phyloP scores from a whole-genome alignment of 2,329 filamentous ascomycete species.

The Aplosporella prunicola region DNA sequence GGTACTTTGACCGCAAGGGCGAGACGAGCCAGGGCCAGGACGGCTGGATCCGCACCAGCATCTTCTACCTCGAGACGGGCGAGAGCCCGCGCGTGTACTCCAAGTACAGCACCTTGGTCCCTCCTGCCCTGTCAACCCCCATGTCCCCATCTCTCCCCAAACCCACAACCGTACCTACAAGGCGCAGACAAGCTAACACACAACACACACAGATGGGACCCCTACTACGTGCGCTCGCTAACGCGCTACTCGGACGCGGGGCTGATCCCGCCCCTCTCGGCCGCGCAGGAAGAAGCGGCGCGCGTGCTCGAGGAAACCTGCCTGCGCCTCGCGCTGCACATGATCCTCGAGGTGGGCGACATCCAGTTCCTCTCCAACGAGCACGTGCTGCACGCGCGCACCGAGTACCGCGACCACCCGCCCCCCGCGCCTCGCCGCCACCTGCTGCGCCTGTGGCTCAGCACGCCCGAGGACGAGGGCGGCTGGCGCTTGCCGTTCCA shows the following conservation, averaged over 20 bases:
- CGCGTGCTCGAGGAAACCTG: slow-evolving; percentile 67
- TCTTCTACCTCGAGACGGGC: slow-evolving; percentile 62
- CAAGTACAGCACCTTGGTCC: slow-evolving; percentile 48
- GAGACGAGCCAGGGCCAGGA: slow-evolving; percentile 67
- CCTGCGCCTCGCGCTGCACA: slow-evolving; percentile 64
- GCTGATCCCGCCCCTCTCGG: slow-evolving; percentile 61
- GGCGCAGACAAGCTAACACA: slow-evolving; percentile 12
- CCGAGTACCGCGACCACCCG: slow-evolving; percentile 64
- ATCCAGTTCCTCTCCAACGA: slow-evolving; percentile 79
- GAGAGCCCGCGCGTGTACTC: slow-evolving; percentile 60
- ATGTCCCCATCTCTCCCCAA: slow-evolving; percentile 2
- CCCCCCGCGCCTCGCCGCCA: slow-evolving; percentile 64
- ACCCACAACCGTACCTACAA: not conserved
- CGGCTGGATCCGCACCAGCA: slow-evolving; percentile 59
- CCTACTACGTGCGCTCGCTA: slow-evolving; percentile 74
- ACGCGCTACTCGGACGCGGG: slow-evolving; percentile 64
- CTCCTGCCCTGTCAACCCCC: no score
- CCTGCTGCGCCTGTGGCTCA: slow-evolving; percentile 75
- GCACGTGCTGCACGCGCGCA: slow-evolving; percentile 73
- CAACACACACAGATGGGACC: slow-evolving; percentile 57
- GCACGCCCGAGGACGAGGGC: slow-evolving; percentile 70
- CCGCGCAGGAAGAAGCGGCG: slow-evolving; percentile 58
- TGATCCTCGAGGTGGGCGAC: slow-evolving; percentile 78
- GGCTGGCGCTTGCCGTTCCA: slow-evolving; percentile 79
- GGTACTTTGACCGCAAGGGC: slow-evolving; percentile 90